Conservation (phyloP, 2,329 filamentous ascomycete genomes). For the Alternaria alternata region DNA sequence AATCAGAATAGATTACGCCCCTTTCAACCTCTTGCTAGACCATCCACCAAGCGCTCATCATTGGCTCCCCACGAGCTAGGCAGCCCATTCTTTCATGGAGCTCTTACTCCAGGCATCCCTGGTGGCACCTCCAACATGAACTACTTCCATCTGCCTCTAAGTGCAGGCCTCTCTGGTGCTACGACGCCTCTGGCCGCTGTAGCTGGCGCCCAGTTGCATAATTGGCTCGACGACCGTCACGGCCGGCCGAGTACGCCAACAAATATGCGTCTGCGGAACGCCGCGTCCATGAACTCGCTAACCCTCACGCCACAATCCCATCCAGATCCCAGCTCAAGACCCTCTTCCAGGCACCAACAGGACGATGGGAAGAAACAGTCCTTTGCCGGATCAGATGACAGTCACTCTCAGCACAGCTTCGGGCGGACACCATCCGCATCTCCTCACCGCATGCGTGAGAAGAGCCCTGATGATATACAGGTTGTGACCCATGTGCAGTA, state of each 20-base stretch:
- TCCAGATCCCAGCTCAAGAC: slow-evolving; percentile 54
- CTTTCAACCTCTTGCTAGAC: slow-evolving; percentile 36
- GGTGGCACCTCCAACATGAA: slow-evolving; percentile 79
- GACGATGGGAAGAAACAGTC: slow-evolving; percentile 40
- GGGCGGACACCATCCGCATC: slow-evolving; percentile 45
- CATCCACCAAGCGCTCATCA: slow-evolving; percentile 39
- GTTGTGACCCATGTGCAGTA: slow-evolving; percentile 92
- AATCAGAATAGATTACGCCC: slow-evolving; percentile 33
- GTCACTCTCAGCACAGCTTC: slow-evolving; percentile 39
- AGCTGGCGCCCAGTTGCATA: slow-evolving; percentile 72
- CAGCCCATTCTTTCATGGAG: slow-evolving; percentile 50
- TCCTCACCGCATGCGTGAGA: slow-evolving; percentile 70
- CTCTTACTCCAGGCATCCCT: slow-evolving; percentile 67
- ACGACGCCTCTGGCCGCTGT: slow-evolving; percentile 83
- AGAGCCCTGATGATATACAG: slow-evolving; percentile 85
- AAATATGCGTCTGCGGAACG: slow-evolving; percentile 48
- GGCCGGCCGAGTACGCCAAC: slow-evolving; percentile 45
- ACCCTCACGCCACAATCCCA: slow-evolving; percentile 57
- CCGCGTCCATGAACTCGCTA: slow-evolving; percentile 56
- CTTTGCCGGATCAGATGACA: slow-evolving; percentile 36
- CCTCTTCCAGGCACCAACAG: slow-evolving; percentile 54
- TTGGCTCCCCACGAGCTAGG: slow-evolving; percentile 45
- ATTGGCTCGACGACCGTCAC: slow-evolving; percentile 55
- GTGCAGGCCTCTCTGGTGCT: slow-evolving; percentile 74
- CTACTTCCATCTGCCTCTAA: slow-evolving; percentile 83